These are phyloP conservation scores for Dalbergia oliveri DNA, from an alignment of 306 rosid genomes.

Conservation along the genomic window DNA sequence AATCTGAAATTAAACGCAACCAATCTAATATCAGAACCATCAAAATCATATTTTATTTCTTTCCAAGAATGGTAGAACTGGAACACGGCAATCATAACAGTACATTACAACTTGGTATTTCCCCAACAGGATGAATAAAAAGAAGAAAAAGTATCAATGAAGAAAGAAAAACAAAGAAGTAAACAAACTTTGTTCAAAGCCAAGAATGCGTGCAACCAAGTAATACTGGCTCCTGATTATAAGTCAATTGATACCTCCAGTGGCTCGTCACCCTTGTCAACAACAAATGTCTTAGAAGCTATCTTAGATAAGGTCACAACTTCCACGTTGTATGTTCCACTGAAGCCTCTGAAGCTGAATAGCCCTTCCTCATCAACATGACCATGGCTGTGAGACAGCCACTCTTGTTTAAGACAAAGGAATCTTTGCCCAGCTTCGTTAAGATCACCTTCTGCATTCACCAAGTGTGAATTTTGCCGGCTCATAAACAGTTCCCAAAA, in stretches of 20 bases:
- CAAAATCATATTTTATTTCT: conserved; percentile 37
- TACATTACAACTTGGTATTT: conserved; percentile 13
- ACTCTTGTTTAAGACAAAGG: conserved; percentile 75
- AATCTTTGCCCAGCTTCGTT: conserved; percentile 84
- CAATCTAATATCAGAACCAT: conserved; percentile 25
- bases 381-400: conserved; percentile 75
- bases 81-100: conserved; percentile 14
- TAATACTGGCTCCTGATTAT: conserved; percentile 33
- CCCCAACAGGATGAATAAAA: neutral
- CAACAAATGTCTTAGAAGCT: conserved; percentile 72
- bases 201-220: conserved; percentile 38
- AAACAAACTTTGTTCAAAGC: neutral
- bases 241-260: conserved; percentile 64
- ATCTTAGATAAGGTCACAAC: conserved; percentile 56
- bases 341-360: conserved; percentile 81
- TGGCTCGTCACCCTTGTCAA: conserved; percentile 75
- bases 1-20: neutral
- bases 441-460: conserved; percentile 86
- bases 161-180: neutral
- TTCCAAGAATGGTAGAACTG: neutral
- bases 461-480: conserved; percentile 74
- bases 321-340: conserved; percentile 75
- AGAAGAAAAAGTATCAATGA: neutral
- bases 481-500: conserved; percentile 96
- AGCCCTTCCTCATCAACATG: conserved; percentile 63